A percentile compares a stretch with the other conserved stretches of the same genome.
Conservation (phyloP, 2,329 filamentous ascomycete species). For the Trichoderma sp. region DNA sequence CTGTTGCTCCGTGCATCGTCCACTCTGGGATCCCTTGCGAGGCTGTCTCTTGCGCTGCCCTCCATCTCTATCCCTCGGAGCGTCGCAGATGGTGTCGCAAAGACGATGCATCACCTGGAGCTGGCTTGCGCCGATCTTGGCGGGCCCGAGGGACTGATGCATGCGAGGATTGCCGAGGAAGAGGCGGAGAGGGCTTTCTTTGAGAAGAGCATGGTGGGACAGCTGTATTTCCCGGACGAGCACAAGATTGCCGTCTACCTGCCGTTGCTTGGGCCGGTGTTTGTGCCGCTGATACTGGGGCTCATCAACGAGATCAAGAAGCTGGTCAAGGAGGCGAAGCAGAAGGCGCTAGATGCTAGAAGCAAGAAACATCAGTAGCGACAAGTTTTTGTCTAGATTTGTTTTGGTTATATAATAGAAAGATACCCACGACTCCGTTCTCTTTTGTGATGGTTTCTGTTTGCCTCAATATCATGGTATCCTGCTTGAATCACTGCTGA, state of each 20-base stretch:
- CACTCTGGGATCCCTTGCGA: slow-evolving; percentile 88
- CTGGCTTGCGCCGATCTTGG: slow-evolving; percentile 74
- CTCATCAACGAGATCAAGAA: slow-evolving; percentile 78
- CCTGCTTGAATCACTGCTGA: background rate
- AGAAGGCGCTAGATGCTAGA: slow-evolving; percentile 46
- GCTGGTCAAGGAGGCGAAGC: slow-evolving; percentile 53
- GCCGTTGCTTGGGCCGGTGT: slow-evolving; percentile 85
- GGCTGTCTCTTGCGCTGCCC: slow-evolving; percentile 78
- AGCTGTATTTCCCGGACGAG: slow-evolving; percentile 97
- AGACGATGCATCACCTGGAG: slow-evolving; percentile 75
- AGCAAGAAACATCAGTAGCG: slow-evolving; percentile 44
- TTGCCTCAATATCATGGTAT: background rate
- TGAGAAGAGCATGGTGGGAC: slow-evolving; percentile 98
- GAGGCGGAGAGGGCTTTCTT: slow-evolving; percentile 96
- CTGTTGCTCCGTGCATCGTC: slow-evolving; percentile 88
- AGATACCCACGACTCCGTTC: slow-evolving; percentile 22
- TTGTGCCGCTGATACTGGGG: slow-evolving; percentile 84
- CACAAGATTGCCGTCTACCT: slow-evolving; percentile 97
- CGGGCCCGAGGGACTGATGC: slow-evolving; percentile 67
- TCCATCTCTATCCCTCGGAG: slow-evolving; percentile 88
- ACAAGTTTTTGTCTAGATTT: background rate
- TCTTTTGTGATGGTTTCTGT: background rate
- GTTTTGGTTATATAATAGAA: slow-evolving; percentile 14
- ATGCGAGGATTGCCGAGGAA: slow-evolving; percentile 81
- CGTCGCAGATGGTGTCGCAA: slow-evolving; percentile 82